Conservation (phyloP, 768 basidiomycete species). For the Leucocoprinus leucothites region DNA sequence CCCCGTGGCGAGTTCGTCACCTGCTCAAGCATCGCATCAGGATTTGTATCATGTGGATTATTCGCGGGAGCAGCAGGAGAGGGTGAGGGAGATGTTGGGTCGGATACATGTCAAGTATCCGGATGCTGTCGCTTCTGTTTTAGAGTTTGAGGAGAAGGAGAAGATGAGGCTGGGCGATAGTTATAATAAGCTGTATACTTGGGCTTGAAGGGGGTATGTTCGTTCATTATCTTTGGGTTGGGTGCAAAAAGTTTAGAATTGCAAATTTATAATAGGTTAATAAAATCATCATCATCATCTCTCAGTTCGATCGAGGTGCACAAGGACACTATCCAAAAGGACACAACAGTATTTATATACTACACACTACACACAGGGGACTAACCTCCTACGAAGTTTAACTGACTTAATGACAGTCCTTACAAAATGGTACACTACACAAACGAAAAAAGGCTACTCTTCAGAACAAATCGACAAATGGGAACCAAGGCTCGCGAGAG, state of each 20-base stretch:
- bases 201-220: conserved; percentile 5
- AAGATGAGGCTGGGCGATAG: conserved; percentile 18
- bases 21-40: not conserved
- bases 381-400: too few species aligned
- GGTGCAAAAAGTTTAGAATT: not conserved
- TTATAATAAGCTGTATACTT: conserved; percentile 11
- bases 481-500: too few species aligned
- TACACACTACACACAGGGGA: too few species aligned
- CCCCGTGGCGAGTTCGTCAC: not conserved
- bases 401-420: too few species aligned
- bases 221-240: not conserved
- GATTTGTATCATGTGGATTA: conserved; percentile 1
- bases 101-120: conserved; percentile 52
- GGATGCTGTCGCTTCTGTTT: conserved; percentile 30
- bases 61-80: not conserved
- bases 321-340: too few species aligned
- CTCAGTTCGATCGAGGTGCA: too few species aligned
- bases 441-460: too few species aligned
- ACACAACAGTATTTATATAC: too few species aligned
- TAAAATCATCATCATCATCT: too few species aligned
- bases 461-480: too few species aligned
- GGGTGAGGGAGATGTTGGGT: conserved; percentile 28
- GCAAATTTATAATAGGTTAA: too few species aligned
- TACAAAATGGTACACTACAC: too few species aligned
- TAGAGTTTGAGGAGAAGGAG: conserved; percentile 30